Percentiles rank a stretch among this genome's conserved stretches.
phyloP scores from a whole-genome alignment of 345 rosid genomes.

The Populus nigra region DNA sequence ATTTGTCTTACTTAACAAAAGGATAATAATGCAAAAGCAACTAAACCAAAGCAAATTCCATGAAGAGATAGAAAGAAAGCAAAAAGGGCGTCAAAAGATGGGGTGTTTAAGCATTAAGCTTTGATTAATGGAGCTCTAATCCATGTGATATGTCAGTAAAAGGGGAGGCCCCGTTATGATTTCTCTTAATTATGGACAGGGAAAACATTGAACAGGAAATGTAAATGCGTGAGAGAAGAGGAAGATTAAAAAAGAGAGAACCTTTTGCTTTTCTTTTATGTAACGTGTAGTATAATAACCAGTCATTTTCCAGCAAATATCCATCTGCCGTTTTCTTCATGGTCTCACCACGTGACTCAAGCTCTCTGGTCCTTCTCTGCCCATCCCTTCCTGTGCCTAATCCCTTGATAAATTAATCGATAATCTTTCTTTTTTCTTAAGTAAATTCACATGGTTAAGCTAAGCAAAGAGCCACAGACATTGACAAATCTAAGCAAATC shows the following conservation, averaged over 20 bases:
- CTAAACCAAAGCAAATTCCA: background rate
- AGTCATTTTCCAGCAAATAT: slow-evolving; percentile 35
- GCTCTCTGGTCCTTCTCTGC: background rate
- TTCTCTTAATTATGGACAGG: slow-evolving; percentile 17
- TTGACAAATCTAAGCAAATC: slow-evolving; percentile 31
- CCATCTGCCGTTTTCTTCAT: slow-evolving; percentile 24
- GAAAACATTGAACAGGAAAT: background rate
- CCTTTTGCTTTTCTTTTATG: slow-evolving; percentile 7
- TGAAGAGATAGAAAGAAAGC: no score
- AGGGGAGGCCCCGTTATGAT: slow-evolving; percentile 22
- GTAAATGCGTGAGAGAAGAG: background rate
- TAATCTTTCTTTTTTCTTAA: background rate
- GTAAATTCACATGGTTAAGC: background rate
- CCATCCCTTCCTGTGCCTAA: background rate
- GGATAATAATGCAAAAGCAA: background rate
- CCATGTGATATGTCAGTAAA: slow-evolving; percentile 25
- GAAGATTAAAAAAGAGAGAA: background rate
- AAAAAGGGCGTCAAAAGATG: slow-evolving; percentile 1
- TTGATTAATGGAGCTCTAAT: slow-evolving; percentile 11
- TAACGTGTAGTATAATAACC: slow-evolving; percentile 22
- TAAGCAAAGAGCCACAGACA: slow-evolving; percentile 3
- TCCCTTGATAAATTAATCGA: background rate
- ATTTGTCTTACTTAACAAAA: slow-evolving; percentile 16
- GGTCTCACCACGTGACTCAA: slow-evolving; percentile 26
- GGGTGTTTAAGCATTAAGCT: background rate